These are phyloP conservation scores for Nakaseomyces glabratus DNA, from an alignment of 1,139 yeast species.

Conservation along the genomic window DNA sequence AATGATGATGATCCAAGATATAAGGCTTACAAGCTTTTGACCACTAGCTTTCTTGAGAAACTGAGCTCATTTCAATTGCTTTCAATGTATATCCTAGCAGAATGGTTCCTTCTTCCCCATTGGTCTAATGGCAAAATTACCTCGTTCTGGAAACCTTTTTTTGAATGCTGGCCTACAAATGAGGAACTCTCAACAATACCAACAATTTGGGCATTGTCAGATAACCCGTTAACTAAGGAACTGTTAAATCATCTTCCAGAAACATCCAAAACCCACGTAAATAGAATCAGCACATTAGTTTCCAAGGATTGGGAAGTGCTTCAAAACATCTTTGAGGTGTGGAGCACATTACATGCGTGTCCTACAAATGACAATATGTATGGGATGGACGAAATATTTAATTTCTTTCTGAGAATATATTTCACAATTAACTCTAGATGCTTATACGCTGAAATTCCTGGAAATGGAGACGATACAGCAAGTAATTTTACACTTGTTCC, in stretches of 20 bases:
- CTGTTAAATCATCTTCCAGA: conserved; percentile 25
- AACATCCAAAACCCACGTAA: conserved; percentile 16
- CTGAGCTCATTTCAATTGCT: conserved; percentile 36
- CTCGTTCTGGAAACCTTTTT: conserved; percentile 60
- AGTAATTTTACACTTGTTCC: conserved; percentile 91
- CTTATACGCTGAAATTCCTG: conserved; percentile 62
- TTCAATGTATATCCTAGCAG: conserved; percentile 42
- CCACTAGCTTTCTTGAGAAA: conserved; percentile 16
- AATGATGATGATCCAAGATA: conserved; percentile 26
- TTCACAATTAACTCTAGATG: conserved; percentile 87
- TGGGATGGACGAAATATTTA: conserved; percentile 25
- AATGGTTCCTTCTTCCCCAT: conserved; percentile 28
- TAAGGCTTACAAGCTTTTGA: conserved; percentile 22
- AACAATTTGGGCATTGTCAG: conserved; percentile 38
- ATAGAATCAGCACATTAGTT: conserved; percentile 17
- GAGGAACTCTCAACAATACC: conserved; percentile 45
- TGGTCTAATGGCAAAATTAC: conserved; percentile 27
- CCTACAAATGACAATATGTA: neutral
- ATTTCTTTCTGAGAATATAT: conserved; percentile 61
- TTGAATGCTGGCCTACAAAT: conserved; percentile 46
- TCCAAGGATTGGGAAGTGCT: conserved; percentile 22
- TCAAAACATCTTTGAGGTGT: conserved; percentile 14
- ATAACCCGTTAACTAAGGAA: conserved; percentile 8
- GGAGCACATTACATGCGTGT: conserved; percentile 10
- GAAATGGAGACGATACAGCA: conserved; percentile 33